Conservation (phyloP, 2,329 filamentous ascomycete genomes). For the Fusarium clavum region DNA sequence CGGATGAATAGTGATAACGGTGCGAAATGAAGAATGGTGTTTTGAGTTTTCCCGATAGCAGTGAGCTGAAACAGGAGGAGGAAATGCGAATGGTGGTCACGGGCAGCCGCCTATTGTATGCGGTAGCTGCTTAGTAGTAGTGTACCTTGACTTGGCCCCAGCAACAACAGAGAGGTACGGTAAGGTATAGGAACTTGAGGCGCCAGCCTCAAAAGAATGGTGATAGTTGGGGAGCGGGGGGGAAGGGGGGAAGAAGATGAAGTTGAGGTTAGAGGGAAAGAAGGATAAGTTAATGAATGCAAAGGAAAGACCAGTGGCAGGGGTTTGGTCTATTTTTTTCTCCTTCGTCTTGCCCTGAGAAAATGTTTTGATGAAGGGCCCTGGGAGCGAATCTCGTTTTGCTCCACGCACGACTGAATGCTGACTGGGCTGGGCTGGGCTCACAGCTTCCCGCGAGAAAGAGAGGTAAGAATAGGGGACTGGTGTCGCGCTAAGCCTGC, state of each 20-base stretch:
- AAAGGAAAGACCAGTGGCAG: constrained; percentile 38
- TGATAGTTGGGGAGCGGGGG: constrained; percentile 44
- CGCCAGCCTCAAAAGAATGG: constrained; percentile 49
- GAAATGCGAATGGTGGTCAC: constrained; percentile 43
- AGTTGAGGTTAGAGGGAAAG: constrained; percentile 41
- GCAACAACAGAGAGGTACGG: constrained; percentile 42
- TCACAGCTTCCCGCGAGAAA: constrained; percentile 34
- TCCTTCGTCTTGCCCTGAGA: constrained; percentile 25
- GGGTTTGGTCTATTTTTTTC: constrained; percentile 39
- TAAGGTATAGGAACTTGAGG: constrained; percentile 43
- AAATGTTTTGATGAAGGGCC: constrained; percentile 48
- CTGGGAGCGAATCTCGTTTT: constrained; percentile 45
- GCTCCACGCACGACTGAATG: constrained; percentile 29
- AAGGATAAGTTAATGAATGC: constrained; percentile 40
- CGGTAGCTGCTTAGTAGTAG: constrained; percentile 21
- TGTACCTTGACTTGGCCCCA: constrained; percentile 32
- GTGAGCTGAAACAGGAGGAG: constrained; percentile 48
- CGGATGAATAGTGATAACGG: constrained; percentile 26
- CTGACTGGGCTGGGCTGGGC: constrained; percentile 13
- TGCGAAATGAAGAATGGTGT: constrained; percentile 28
- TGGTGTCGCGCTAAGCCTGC: constrained; percentile 46
- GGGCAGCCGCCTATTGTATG: constrained; percentile 38
- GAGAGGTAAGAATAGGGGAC: constrained; percentile 48
- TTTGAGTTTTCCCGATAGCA: constrained; percentile 41
- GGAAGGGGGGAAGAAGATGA: constrained; percentile 38